phyloP scores from a whole-genome alignment of 2,329 filamentous ascomycete genomes.

The Harringtonia lauricola region DNA sequence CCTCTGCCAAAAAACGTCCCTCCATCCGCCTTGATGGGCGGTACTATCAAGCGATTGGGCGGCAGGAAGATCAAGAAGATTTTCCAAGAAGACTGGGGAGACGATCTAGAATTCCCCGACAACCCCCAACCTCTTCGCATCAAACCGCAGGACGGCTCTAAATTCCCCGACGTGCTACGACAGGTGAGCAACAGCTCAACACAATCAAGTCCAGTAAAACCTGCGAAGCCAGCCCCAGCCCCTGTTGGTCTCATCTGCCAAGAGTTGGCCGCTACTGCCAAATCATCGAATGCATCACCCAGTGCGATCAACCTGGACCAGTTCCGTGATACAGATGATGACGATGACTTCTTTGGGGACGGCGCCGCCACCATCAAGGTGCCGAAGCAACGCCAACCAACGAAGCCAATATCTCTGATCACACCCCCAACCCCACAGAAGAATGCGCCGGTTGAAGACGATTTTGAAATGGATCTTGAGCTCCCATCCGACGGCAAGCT shows the following conservation, averaged over 20 bases:
- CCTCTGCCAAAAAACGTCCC: constrained; percentile 81
- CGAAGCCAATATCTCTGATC: constrained; percentile 40
- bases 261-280: constrained; percentile 18
- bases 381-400: constrained; percentile 43
- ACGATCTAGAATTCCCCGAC: constrained; percentile 62
- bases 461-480: constrained; percentile 64
- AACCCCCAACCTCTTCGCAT: constrained; percentile 49
- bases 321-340: constrained; percentile 50
- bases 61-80: constrained; percentile 61
- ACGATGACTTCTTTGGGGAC: constrained; percentile 54
- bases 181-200: constrained; percentile 51
- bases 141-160: constrained; percentile 47
- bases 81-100: constrained; percentile 71
- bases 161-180: constrained; percentile 57
- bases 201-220: constrained; percentile 37
- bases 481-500: constrained; percentile 57
- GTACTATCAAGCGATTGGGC: constrained; percentile 84
- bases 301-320: constrained; percentile 42
- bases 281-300: constrained; percentile 23
- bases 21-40: constrained; percentile 78
- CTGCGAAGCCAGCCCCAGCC: constrained; percentile 13
- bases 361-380: constrained; percentile 57
- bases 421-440: constrained; percentile 45
- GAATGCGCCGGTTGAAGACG: constrained; percentile 39
- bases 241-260: constrained; percentile 20